These are phyloP conservation scores for Nemania bipapillata DNA, from an alignment of 2,329 filamentous ascomycete species.

Conservation along the genomic window DNA sequence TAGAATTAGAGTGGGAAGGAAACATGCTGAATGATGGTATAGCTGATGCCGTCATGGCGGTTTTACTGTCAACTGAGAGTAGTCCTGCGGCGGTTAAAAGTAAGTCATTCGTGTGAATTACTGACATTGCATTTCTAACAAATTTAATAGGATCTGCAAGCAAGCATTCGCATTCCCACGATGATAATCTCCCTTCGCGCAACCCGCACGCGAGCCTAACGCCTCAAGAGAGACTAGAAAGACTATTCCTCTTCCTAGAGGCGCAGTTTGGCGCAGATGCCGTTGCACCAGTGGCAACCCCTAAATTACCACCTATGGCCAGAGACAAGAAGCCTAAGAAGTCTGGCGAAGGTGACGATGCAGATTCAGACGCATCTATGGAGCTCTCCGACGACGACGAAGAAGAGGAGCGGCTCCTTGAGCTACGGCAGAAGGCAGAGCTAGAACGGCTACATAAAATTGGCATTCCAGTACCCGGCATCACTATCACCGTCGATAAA, in stretches of 20 bases:
- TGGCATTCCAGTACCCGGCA: slow-evolving; percentile 89
- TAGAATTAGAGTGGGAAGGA: slow-evolving; percentile 96
- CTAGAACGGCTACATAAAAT: slow-evolving; percentile 81
- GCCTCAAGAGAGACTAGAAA: slow-evolving; percentile 79
- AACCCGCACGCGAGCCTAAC: slow-evolving; percentile 80
- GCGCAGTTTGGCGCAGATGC: slow-evolving; percentile 91
- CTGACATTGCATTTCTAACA: slow-evolving; percentile 32
- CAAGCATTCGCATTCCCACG: slow-evolving; percentile 65
- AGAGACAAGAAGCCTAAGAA: slow-evolving; percentile 52
- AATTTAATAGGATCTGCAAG: slow-evolving; percentile 65
- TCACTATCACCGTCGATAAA: slow-evolving; percentile 88
- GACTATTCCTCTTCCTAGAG: slow-evolving; percentile 95
- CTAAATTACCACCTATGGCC: slow-evolving; percentile 64
- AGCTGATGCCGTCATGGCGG: slow-evolving; percentile 95
- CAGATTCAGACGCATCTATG: slow-evolving; percentile 54
- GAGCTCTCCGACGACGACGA: slow-evolving; percentile 53
- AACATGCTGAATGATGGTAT: slow-evolving; percentile 98
- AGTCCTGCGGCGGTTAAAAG: slow-evolving; percentile 94
- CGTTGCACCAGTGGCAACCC: slow-evolving; percentile 77
- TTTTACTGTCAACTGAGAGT: slow-evolving; percentile 90
- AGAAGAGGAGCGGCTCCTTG: slow-evolving; percentile 58
- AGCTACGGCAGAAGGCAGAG: slow-evolving; percentile 71
- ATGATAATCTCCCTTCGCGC: slow-evolving; percentile 59
- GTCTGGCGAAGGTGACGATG: slow-evolving; percentile 48
- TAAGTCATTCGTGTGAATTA: slow-evolving; percentile 56